These are phyloP conservation scores for Candida morakotiae DNA, from an alignment of 805 yeast species.

Conservation along the genomic window DNA sequence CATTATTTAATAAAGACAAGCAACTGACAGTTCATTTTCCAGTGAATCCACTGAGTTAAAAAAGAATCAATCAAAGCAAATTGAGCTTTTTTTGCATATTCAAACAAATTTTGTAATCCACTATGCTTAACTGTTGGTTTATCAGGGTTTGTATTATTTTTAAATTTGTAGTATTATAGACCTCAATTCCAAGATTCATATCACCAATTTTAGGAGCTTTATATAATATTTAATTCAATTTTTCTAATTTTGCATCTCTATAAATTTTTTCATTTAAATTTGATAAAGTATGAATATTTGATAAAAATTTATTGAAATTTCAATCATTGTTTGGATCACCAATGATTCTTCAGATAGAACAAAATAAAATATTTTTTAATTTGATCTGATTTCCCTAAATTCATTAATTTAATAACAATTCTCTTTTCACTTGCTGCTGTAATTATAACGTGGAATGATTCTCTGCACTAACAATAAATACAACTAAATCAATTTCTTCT, in stretches of 20 bases:
- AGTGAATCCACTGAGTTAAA: slow-evolving; percentile 57
- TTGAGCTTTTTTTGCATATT: slow-evolving; percentile 69
- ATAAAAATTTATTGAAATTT: slow-evolving; percentile 49
- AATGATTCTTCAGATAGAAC: slow-evolving; percentile 54
- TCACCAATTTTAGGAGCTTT: slow-evolving; percentile 55
- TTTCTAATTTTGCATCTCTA: slow-evolving; percentile 43
- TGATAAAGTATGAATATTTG: slow-evolving; percentile 61
- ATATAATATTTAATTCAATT: slow-evolving; percentile 42
- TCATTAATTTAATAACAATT: slow-evolving; percentile 89
- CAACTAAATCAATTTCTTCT: slow-evolving; percentile 94
- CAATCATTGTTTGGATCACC: slow-evolving; percentile 28
- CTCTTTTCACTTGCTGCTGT: slow-evolving; percentile 89
- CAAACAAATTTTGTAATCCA: slow-evolving; percentile 62
- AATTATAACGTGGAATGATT: slow-evolving; percentile 90
- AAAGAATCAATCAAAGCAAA: slow-evolving; percentile 61
- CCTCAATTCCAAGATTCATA: slow-evolving; percentile 46
- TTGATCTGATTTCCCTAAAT: slow-evolving; percentile 78
- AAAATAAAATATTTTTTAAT: slow-evolving; percentile 85
- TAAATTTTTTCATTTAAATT: slow-evolving; percentile 56
- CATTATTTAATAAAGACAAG: too few relatives aligned
- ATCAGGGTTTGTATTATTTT: slow-evolving; percentile 46
- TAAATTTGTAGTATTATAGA: slow-evolving; percentile 58
- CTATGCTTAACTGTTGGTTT: slow-evolving; percentile 50
- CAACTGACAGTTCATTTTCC: slow-evolving; percentile 57
- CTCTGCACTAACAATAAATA: slow-evolving; percentile 94